phyloP scores from a whole-genome alignment of 106 monocot species.

The Narthecium ossifragum region DNA sequence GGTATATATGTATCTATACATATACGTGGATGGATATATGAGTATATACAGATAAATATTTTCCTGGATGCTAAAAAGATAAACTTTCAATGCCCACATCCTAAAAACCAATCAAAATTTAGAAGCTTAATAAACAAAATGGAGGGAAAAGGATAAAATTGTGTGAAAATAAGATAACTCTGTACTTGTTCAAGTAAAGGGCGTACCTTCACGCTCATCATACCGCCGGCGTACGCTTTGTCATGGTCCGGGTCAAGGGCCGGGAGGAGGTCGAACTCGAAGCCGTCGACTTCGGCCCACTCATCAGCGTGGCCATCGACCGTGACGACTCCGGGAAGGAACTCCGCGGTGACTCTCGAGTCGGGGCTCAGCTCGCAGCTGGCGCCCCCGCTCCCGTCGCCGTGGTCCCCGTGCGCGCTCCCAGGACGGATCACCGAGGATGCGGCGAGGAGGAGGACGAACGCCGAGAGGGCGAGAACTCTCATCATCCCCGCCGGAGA shows the following conservation, averaged over 20 bases:
- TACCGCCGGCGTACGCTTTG: slow-evolving; percentile 74
- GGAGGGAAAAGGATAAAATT: too few species aligned
- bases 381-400: slow-evolving; percentile 25
- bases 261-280: slow-evolving; percentile 61
- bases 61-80: too few species aligned
- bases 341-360: slow-evolving; percentile 48
- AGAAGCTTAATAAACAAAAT: too few species aligned
- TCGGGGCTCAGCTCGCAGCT: slow-evolving; percentile 45
- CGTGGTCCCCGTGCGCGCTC: slow-evolving; percentile 65
- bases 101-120: too few species aligned
- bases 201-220: slow-evolving; percentile 79
- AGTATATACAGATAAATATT: too few species aligned
- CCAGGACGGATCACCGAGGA: slow-evolving; percentile 13
- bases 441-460: too few species aligned
- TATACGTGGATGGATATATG: too few species aligned
- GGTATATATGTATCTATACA: too few species aligned
- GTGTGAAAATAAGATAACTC: too few species aligned
- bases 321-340: slow-evolving; percentile 59
- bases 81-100: too few species aligned
- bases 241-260: slow-evolving; percentile 89
- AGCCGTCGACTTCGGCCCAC: slow-evolving; percentile 61
- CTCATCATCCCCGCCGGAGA: slow-evolving; percentile 31
- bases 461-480: slow-evolving; percentile 11
- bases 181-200: too few species aligned
- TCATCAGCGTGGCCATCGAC: slow-evolving; percentile 73